A percentile compares a stretch with the other conserved stretches of the same genome.
Evolutionary conservation across 805 yeast species (phyloP).

Genomic region (Starmerella powellii): DNA sequence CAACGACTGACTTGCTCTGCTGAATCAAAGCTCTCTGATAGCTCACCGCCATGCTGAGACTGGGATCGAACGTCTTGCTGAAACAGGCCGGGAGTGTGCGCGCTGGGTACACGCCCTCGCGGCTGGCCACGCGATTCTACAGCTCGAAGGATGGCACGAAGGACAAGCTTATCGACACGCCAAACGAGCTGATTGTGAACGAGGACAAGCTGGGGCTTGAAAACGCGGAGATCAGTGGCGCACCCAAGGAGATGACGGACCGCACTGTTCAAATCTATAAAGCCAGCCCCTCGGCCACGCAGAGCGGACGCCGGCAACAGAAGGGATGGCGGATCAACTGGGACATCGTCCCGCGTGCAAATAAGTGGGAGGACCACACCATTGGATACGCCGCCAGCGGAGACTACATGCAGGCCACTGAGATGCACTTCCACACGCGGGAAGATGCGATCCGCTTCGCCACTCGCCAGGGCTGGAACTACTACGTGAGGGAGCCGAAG

Average conservation of each 20-base stretch:
- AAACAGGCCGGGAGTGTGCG: neutral
- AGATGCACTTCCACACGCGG: conserved; percentile 57
- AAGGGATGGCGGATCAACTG: conserved; percentile 65
- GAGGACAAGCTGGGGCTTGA: conserved; percentile 14
- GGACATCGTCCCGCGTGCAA: conserved; percentile 64
- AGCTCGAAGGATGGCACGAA: conserved; percentile 4
- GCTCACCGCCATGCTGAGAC: conserved; percentile 1
- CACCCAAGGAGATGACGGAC: conserved; percentile 51
- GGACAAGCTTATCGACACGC: conserved; percentile 5
- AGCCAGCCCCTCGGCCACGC: conserved; percentile 72
- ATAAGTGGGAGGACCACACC: conserved; percentile 82
- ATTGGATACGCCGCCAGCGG: conserved; percentile 74
- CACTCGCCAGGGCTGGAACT: conserved; percentile 75
- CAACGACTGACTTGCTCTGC: too few species aligned
- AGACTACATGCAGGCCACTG: conserved; percentile 69
- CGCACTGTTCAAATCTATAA: conserved; percentile 67
- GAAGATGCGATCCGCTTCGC: conserved; percentile 73
- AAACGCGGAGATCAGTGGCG: conserved; percentile 36
- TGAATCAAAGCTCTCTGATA: too few species aligned
- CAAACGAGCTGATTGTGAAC: conserved; percentile 15
- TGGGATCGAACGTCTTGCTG: neutral
- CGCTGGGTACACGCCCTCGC: neutral
- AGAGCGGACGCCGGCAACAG: conserved; percentile 42
- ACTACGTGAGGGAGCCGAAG: conserved; percentile 71
- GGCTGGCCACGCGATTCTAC: conserved; percentile 1